phyloP scores from a whole-genome alignment of 2,329 filamentous ascomycete genomes.

The Verticillium zaregamsianum region DNA sequence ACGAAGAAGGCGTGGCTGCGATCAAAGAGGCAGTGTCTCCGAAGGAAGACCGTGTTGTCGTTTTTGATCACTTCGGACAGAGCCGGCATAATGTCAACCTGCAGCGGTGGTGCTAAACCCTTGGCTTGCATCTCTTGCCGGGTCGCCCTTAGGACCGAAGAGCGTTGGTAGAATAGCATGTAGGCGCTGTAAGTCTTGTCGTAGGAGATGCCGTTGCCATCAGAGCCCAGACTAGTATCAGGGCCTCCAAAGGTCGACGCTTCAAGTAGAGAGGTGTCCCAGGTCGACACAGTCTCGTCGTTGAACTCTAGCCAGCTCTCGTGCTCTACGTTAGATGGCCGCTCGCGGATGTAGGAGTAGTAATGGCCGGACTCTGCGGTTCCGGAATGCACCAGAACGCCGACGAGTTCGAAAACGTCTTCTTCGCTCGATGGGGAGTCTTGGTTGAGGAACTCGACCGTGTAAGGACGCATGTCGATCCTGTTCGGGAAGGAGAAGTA shows the following conservation, averaged over 20 bases:
- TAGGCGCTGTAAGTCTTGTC: constrained; percentile 85
- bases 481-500: constrained; percentile 80
- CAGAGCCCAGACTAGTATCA: constrained; percentile 35
- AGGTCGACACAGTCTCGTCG: constrained; percentile 74
- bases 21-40: constrained; percentile 77
- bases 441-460: constrained; percentile 75
- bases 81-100: constrained; percentile 37
- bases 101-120: constrained; percentile 17
- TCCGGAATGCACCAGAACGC: constrained; percentile 87
- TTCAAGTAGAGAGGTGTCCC: constrained; percentile 71
- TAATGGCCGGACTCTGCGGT: constrained; percentile 95
- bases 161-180: constrained; percentile 94
- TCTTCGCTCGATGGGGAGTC: constrained; percentile 49
- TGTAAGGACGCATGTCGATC: constrained; percentile 88
- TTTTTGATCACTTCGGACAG: constrained; percentile 57
- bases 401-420: constrained; percentile 91
- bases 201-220: constrained; percentile 43
- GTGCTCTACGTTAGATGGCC: constrained; percentile 48
- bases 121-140: constrained; percentile 38
- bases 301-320: constrained; percentile 87
- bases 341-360: constrained; percentile 89
- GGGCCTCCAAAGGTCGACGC: constrained; percentile 75
- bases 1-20: constrained; percentile 66
- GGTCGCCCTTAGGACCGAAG: constrained; percentile 56
- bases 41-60: constrained; percentile 70